A percentile compares a stretch with the other conserved stretches of the same genome.
phyloP scores from a whole-genome alignment of 1,139 yeast genomes.

The Hansenula lynferdii region DNA sequence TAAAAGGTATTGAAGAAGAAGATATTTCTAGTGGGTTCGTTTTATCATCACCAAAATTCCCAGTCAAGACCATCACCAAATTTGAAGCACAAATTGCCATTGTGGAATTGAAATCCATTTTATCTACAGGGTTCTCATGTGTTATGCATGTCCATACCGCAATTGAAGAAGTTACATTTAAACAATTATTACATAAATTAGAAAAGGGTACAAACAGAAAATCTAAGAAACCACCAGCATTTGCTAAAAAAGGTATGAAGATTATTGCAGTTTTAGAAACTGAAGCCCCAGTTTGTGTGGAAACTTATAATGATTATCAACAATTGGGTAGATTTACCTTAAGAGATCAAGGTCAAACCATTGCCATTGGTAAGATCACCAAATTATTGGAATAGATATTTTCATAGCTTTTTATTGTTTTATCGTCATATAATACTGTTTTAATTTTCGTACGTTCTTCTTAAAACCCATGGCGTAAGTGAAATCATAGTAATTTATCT shows the following conservation, averaged over 20 bases:
- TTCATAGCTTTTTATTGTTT: too few species aligned
- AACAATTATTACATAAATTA: constrained; percentile 82
- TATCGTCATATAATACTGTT: too few species aligned
- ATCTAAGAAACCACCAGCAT: constrained; percentile 96
- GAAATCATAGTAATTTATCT: constrained; percentile 19
- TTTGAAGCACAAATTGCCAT: constrained; percentile 97
- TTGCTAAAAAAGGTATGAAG: constrained; percentile 99
- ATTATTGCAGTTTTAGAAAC: constrained; percentile 88
- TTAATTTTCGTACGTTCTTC: too few species aligned
- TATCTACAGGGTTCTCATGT: constrained; percentile 94
- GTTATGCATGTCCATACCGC: constrained; percentile 99
- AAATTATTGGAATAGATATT: constrained; percentile 50
- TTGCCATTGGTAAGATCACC: constrained; percentile 96
- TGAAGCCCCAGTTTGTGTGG: constrained; percentile 85
- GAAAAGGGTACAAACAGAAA: constrained; percentile 97
- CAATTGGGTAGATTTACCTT: constrained; percentile 97
- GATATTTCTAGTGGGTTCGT: constrained; percentile 91
- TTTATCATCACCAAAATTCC: constrained; percentile 76
- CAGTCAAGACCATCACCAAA: constrained; percentile 84
- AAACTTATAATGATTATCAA: constrained; percentile 85
- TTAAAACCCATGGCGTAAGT: too few species aligned
- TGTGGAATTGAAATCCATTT: constrained; percentile 89
- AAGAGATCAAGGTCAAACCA: constrained; percentile 97
- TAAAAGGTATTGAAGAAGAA: constrained; percentile 97
- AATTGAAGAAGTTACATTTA: constrained; percentile 86